Percentiles rank a stretch among this genome's conserved stretches.
phyloP scores from a whole-genome alignment of 1,139 yeast species.

The Blastobotrys aristatus region DNA sequence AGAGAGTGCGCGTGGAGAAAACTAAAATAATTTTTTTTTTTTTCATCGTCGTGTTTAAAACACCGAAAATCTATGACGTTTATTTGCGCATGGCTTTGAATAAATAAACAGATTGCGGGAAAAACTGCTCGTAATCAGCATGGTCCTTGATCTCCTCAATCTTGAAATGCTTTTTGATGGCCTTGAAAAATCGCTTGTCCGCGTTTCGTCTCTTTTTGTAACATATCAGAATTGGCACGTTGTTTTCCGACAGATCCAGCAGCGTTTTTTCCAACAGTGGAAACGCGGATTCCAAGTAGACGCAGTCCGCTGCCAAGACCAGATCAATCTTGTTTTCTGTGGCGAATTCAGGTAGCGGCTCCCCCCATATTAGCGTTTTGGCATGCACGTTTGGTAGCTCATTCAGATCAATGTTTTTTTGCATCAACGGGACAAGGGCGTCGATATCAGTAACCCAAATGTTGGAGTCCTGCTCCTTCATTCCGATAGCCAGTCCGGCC shows the following conservation, averaged over 20 bases:
- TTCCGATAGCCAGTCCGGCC: slow-evolving; percentile 42
- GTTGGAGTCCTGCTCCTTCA: slow-evolving; percentile 28
- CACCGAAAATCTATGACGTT: too few relatives aligned
- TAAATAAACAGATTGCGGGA: slow-evolving; percentile 40
- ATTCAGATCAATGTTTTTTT: slow-evolving; percentile 41
- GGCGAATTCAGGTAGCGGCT: slow-evolving; percentile 38
- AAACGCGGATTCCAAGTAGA: slow-evolving; percentile 49
- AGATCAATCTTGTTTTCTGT: slow-evolving; percentile 37
- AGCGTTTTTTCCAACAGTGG: slow-evolving; percentile 47
- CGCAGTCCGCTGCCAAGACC: slow-evolving; percentile 54
- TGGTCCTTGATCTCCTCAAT: slow-evolving; percentile 38
- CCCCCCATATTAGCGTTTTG: slow-evolving; percentile 47
- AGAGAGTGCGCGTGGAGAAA: too few relatives aligned
- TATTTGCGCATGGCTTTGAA: slow-evolving; percentile 36
- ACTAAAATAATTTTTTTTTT: too few relatives aligned
- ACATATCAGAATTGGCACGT: slow-evolving; percentile 44
- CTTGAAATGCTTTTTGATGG: slow-evolving; percentile 37
- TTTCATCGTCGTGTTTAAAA: too few relatives aligned
- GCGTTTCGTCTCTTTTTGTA: slow-evolving; percentile 52
- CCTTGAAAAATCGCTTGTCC: slow-evolving; percentile 44
- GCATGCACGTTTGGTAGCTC: slow-evolving; percentile 39
- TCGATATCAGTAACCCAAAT: slow-evolving; percentile 43
- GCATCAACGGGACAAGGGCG: slow-evolving; percentile 45
- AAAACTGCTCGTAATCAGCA: slow-evolving; percentile 36
- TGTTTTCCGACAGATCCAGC: slow-evolving; percentile 39